Conservation (phyloP, 805 yeast species). For the Pichia gijzeniarum region DNA sequence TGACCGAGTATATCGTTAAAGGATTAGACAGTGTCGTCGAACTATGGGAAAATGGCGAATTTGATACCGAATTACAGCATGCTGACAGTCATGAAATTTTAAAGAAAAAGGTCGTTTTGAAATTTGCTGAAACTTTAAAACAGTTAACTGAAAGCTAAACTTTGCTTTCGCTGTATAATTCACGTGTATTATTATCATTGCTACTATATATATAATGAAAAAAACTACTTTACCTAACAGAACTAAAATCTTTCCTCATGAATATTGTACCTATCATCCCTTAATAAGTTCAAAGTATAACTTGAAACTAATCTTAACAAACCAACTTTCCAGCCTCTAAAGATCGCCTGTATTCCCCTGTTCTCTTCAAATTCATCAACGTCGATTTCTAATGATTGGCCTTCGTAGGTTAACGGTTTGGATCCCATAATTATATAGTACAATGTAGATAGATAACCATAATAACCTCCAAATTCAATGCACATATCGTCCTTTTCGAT, state of each 20-base stretch:
- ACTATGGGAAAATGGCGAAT: constrained; percentile 19
- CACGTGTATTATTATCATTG: neutral
- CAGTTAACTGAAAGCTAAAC: constrained; percentile 5
- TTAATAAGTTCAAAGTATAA: constrained; percentile 67
- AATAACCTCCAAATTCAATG: constrained; percentile 50
- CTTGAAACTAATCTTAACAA: constrained; percentile 71
- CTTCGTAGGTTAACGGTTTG: constrained; percentile 25
- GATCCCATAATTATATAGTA: constrained; percentile 40
- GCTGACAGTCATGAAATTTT: neutral
- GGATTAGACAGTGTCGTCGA: constrained; percentile 33
- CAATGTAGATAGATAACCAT: constrained; percentile 48
- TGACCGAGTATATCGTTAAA: constrained; percentile 39
- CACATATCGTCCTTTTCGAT: constrained; percentile 46
- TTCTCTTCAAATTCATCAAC: constrained; percentile 34
- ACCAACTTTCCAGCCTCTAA: constrained; percentile 92
- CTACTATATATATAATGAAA: neutral
- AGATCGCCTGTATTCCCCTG: constrained; percentile 46
- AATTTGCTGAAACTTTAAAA: constrained; percentile 13
- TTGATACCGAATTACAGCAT: neutral
- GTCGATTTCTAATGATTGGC: constrained; percentile 23
- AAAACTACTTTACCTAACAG: neutral
- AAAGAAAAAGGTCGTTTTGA: constrained; percentile 9
- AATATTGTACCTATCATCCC: constrained; percentile 38
- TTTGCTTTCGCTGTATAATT: neutral
- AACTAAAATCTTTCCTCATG: constrained; percentile 35